Base-by-base conservation (phyloP, 352 stramenopile genomes). In the Globisporangium takayamanum region DNA sequence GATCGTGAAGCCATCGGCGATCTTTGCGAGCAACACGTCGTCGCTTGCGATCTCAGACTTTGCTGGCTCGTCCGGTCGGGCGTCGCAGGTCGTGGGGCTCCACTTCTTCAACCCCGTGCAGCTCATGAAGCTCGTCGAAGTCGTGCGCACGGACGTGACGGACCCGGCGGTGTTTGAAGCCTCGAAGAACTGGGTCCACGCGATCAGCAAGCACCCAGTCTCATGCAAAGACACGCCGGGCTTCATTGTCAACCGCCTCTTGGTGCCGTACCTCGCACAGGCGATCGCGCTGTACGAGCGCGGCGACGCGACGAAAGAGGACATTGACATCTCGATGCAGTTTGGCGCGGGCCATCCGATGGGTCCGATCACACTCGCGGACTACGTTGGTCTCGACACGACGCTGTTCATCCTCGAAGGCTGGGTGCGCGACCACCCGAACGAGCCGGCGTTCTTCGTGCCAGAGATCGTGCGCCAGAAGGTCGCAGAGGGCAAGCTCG, bases 101-200 rank as follows among this genome's bases (percentile, higher is more conserved):
- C 97, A 99, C 71, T 99, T 99, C 73, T 99, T 99, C 81, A 99
- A 99, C 72, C 96, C 96, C 0, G 92, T 98, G 55, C 84, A 93
- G 55, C 70, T 97, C 33, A 96, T 97, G 89, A 95, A 95, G 82
- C 83, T 99, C 22, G 95, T 99, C 12, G 97, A 99, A 69, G 96
- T 99, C 22, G 90, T 99, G 58, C 67, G 79, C 39, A 98, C 95
- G n/a, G 82, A 98, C 20, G 69, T 86, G 22, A 99, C 96, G 14
- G 86, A 98, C 74, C 68, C 74, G 22, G 22, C 22, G 22, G 22
- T 22, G 22, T 22, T 22, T 22, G 22, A 22, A 22, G 22, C 22
- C 22, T 6, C 78, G 59, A 92, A 96, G 68, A 68, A 89, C 22
- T 99, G 92, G 82, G 96, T 97, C 20, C 57, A 83, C 55, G 74